phyloP scores from a whole-genome alignment of 1,284 basidiomycete genomes.

The Cryptococcus wingfieldii region DNA sequence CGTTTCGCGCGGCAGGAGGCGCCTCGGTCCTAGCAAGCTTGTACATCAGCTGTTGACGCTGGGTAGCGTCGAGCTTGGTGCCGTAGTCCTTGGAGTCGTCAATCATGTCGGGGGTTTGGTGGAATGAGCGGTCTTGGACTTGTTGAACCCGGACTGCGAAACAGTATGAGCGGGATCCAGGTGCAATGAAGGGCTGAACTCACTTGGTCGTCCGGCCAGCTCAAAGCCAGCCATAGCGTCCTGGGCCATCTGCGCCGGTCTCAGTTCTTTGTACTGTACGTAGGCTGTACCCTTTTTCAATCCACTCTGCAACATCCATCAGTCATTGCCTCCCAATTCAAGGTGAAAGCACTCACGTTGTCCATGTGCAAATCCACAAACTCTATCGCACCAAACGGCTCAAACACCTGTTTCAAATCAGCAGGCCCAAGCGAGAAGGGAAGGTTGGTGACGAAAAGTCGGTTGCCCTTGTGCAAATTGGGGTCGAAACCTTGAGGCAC shows the following conservation, averaged over 20 bases:
- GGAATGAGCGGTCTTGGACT: slow-evolving; percentile 68
- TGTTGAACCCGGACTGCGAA: slow-evolving; percentile 79
- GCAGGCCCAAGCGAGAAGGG: slow-evolving; percentile 94
- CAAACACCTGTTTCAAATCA: slow-evolving; percentile 97
- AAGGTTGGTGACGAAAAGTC: slow-evolving; percentile 92
- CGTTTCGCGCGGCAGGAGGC: slow-evolving; percentile 10
- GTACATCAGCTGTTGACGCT: slow-evolving; percentile 96
- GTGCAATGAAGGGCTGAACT: slow-evolving; percentile 32
- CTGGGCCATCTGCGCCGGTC: slow-evolving; percentile 91
- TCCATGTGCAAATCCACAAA: slow-evolving; percentile 97
- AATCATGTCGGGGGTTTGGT: slow-evolving; percentile 16
- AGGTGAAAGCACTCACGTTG: slow-evolving; percentile 25
- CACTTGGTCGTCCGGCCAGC: slow-evolving; percentile 83
- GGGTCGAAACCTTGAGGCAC: slow-evolving; percentile 42
- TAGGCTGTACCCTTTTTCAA: slow-evolving; percentile 98
- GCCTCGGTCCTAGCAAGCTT: slow-evolving; percentile 77
- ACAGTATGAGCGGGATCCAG: not conserved
- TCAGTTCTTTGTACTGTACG: slow-evolving; percentile 86
- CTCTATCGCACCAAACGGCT: slow-evolving; percentile 94
- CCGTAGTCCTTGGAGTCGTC: slow-evolving; percentile 50
- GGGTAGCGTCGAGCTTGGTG: slow-evolving; percentile 84
- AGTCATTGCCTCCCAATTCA: not conserved
- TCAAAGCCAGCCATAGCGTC: slow-evolving; percentile 99
- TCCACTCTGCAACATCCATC: slow-evolving; percentile 62
- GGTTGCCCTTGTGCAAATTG: slow-evolving; percentile 51